Evolutionary conservation across 2,329 filamentous ascomycete genomes (phyloP), one percentile per base, ranked within the genome.

Genomic region (Colletotrichum tropicale): DNA sequence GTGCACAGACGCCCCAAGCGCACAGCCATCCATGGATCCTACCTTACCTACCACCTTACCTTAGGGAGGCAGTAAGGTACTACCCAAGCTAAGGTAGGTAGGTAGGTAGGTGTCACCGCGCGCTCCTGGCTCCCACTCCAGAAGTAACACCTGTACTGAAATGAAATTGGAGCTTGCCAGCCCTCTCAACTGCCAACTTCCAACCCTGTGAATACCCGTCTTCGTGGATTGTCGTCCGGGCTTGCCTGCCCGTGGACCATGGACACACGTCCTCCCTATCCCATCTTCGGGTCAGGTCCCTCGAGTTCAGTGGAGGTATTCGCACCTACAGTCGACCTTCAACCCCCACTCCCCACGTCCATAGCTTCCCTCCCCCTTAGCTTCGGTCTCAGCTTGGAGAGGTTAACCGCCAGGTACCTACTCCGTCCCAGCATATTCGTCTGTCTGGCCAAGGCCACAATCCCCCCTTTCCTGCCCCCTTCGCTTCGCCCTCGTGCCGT

Each of bases 1-100:
- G 16, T 32, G 52, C 66, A 56, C 56, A 71, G 43, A 65, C 71
- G 66, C 66, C 34, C 58, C 66, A 74, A 66, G 58, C 66, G 71
- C 71, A 62, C 38, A 36, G 36, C 32, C 38, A 36, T 32, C 34
- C 34, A 36, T 15, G 34, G 34, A 36, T 36, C 28, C n/a, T 13
- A 60, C 28, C 34, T 21, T 30, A n/a, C 32, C 32, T 62, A 43
- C 38, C 38, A 36, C 34, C 34, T 36, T 36, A 36, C 34, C 34
- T 36, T 3, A 16, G 13, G 12, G 2, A 6, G 32, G 32, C 15
- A 34, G 32, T 15, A 15, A 38, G 16, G 15, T 38, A 38, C 36
- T 38, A 38, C 36, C 36, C 16, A 38, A 38, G 36, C 15, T 38
- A 38, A 38, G 36, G 36, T 38, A 38, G 16, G 38, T 18, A 36